These are phyloP conservation scores for Globisporangium emineosum DNA, from an alignment of 352 stramenopile genomes.

Conservation along the genomic window DNA sequence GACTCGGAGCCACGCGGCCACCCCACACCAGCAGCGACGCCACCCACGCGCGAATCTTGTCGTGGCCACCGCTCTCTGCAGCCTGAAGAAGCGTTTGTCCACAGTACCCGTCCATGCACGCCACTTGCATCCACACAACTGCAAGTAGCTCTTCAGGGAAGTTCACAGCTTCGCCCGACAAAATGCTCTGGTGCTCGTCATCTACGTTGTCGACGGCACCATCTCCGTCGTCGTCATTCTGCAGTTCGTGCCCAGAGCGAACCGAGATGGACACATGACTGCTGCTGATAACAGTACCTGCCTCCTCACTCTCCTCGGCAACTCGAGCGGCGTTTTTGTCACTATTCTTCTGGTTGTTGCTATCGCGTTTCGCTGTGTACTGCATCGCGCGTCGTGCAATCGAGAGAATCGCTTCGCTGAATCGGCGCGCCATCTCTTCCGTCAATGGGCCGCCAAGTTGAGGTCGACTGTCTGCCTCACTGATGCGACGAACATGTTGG, in stretches of 20 bases:
- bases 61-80: conserved; percentile 64
- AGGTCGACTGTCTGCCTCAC: conserved; percentile 53
- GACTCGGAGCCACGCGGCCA: conserved; percentile 32
- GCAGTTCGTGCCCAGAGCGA: background rate
- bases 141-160: conserved; percentile 71
- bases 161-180: conserved; percentile 20
- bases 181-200: conserved; percentile 17
- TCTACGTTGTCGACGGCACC: background rate
- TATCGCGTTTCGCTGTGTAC: conserved; percentile 37
- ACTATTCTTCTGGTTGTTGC: background rate
- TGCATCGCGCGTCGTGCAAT: conserved; percentile 55
- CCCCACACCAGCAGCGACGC: conserved; percentile 76
- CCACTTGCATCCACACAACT: conserved; percentile 81
- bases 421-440: conserved; percentile 57
- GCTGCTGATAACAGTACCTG: background rate
- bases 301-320: conserved; percentile 15
- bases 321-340: conserved; percentile 18
- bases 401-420: conserved; percentile 64
- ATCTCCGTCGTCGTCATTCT: conserved; percentile 15
- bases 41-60: conserved; percentile 81
- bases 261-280: conserved; percentile 19
- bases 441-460: conserved; percentile 52
- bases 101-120: conserved; percentile 77
- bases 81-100: conserved; percentile 79
- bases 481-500: conserved; percentile 33